phyloP scores from a whole-genome alignment of 345 rosid genomes.

The Arabis alpina region DNA sequence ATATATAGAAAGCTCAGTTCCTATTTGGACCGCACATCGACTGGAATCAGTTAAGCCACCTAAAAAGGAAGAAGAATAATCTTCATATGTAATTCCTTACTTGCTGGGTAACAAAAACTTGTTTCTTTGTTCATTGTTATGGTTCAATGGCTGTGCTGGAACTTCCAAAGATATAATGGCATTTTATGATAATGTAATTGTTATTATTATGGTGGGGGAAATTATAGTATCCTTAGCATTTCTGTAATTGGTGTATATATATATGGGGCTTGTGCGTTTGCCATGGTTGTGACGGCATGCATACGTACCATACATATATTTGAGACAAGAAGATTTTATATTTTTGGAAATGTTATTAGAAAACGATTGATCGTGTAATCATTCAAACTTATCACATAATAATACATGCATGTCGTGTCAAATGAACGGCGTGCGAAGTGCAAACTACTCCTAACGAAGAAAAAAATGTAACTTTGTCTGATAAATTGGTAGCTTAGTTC shows the following conservation, averaged over 20 bases:
- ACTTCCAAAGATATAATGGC: conserved; percentile 18
- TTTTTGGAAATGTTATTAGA: conserved; percentile 17
- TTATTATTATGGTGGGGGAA: conserved; percentile 9
- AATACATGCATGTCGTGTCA: conserved; percentile 39
- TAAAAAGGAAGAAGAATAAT: conserved; percentile 7
- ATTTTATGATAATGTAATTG: background rate
- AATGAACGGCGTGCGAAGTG: conserved; percentile 31
- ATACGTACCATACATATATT: conserved; percentile 32
- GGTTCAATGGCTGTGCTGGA: conserved; percentile 5
- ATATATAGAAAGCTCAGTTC: conserved; percentile 11
- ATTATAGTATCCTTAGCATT: conserved; percentile 31
- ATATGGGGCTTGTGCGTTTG: conserved; percentile 33
- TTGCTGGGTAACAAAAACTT: conserved; percentile 7
- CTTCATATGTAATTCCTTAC: conserved; percentile 10
- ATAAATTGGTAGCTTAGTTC: conserved; percentile 17
- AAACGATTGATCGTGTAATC: conserved; percentile 22
- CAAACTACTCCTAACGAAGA: conserved; percentile 35
- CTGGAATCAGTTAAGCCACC: conserved; percentile 31
- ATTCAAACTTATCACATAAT: conserved; percentile 40
- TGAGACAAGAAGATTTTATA: conserved; percentile 7
- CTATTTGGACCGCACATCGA: conserved; percentile 20
- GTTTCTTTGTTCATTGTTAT: conserved; percentile 34
- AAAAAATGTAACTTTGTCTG: conserved; percentile 23
- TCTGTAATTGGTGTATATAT: conserved; percentile 11
- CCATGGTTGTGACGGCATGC: conserved; percentile 40